Evolutionary conservation across 2,329 filamentous ascomycete genomes (phyloP).

Genomic region (Remersonia thermophila): DNA sequence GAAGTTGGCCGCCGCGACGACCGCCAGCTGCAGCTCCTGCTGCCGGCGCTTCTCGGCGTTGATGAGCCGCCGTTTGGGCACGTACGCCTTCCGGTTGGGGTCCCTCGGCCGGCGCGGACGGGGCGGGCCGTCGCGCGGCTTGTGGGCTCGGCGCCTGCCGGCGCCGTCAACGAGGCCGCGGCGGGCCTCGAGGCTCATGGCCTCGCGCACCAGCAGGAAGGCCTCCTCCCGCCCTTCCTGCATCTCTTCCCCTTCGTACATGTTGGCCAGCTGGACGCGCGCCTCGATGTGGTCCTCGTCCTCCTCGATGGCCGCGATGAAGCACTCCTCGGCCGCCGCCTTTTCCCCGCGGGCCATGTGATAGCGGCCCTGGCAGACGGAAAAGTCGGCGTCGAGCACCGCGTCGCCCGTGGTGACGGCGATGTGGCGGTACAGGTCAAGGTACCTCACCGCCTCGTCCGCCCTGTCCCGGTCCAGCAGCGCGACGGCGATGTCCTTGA

Average conservation of each 20-base stretch:
- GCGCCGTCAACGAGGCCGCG: constrained; percentile 18
- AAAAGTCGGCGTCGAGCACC: constrained; percentile 32
- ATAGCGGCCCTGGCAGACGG: constrained; percentile 52
- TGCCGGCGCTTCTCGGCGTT: constrained; percentile 32
- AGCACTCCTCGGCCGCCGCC: constrained; percentile 63
- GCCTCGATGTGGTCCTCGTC: constrained; percentile 64
- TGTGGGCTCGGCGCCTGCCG: constrained; percentile 12
- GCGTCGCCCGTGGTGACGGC: constrained; percentile 31
- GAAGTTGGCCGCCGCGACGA: constrained; percentile 25
- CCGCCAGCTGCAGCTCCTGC: constrained; percentile 29
- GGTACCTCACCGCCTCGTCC: constrained; percentile 40
- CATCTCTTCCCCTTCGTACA: constrained; percentile 67
- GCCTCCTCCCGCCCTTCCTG: constrained; percentile 51
- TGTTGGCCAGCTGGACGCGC: constrained; percentile 65
- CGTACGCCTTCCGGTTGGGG: constrained; percentile 22
- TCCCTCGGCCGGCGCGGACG: constrained; percentile 15
- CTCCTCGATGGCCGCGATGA: constrained; percentile 59
- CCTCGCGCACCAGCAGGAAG: constrained; percentile 63
- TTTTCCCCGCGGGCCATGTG: constrained; percentile 52
- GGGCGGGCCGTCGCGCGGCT: constrained; percentile 15
- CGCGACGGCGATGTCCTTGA: constrained; percentile 50
- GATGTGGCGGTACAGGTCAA: constrained; percentile 39
- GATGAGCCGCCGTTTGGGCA: constrained; percentile 34
- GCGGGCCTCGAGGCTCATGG: constrained; percentile 49
- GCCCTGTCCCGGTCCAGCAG: constrained; percentile 28